A percentile compares a stretch with the other conserved stretches of the same genome.
These are phyloP conservation scores for Coemansia sp. DNA, from an alignment of 192 early-diverging fungal species.

Conservation along the genomic window DNA sequence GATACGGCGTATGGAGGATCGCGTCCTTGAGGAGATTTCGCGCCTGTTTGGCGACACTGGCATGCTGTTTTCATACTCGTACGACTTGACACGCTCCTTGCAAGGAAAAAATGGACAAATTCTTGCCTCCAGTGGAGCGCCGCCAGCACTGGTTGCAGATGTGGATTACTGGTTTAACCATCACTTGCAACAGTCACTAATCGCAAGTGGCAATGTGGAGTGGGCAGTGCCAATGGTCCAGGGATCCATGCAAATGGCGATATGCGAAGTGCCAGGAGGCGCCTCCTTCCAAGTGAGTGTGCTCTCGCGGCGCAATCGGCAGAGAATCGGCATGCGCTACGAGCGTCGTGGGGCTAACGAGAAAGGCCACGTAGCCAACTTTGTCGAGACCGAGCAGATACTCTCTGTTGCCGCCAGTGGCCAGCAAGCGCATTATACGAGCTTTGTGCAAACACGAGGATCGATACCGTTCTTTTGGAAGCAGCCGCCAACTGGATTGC, in stretches of 20 bases:
- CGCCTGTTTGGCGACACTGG: conserved; percentile 43
- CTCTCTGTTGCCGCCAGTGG: conserved; percentile 58
- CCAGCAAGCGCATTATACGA: conserved; percentile 59
- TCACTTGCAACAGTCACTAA: conserved; percentile 29
- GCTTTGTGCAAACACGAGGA: conserved; percentile 91
- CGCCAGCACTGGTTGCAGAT: conserved; percentile 21
- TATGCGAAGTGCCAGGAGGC: conserved; percentile 61
- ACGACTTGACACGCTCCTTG: conserved; percentile 48
- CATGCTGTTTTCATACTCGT: conserved; percentile 46
- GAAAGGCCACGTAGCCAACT: conserved; percentile 88
- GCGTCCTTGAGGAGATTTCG: conserved; percentile 42
- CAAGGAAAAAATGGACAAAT: conserved; percentile 23
- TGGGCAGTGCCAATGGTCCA: conserved; percentile 65
- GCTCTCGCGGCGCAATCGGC: conserved; percentile 66
- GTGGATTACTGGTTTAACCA: conserved; percentile 50
- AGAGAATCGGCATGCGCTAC: conserved; percentile 75
- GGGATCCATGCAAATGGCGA: conserved; percentile 67
- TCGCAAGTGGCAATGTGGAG: conserved; percentile 6
- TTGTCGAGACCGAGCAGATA: conserved; percentile 96
- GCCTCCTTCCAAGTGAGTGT: conserved; percentile 67
- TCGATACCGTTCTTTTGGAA: conserved; percentile 83
- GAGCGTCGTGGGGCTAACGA: conserved; percentile 89
- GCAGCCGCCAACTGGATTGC: conserved; percentile 70
- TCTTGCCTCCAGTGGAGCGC: background rate
- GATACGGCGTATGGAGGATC: conserved; percentile 46